Evolutionary conservation across 345 rosid genomes (phyloP).

Genomic region (Gossypium rotundifolium): DNA sequence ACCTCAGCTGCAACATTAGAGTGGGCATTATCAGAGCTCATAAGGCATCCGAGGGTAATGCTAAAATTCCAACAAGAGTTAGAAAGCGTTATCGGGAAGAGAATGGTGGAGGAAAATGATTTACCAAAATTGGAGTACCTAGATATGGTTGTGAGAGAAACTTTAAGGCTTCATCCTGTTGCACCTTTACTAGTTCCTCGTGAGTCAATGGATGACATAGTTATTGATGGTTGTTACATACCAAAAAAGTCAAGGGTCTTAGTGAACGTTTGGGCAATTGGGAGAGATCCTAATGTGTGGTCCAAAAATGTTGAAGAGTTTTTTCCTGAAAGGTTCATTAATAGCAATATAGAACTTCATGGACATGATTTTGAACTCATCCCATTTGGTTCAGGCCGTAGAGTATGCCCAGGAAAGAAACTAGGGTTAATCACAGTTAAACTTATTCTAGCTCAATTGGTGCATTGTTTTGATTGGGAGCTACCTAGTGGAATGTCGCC

Average conservation of each 20-base stretch:
- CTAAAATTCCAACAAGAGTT: conserved; percentile 23
- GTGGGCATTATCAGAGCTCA: conserved; percentile 26
- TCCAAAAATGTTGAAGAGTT: conserved; percentile 9
- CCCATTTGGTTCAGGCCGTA: conserved; percentile 13
- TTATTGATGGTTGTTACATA: conserved; percentile 18
- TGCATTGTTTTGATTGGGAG: conserved; percentile 16
- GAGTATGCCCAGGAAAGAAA: conserved; percentile 7
- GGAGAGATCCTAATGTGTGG: conserved; percentile 17
- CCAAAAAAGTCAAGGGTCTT: conserved; percentile 16
- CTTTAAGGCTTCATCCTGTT: conserved; percentile 11
- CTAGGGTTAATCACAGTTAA: not conserved
- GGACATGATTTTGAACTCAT: conserved; percentile 12
- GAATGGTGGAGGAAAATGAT: conserved; percentile 22
- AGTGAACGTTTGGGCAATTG: conserved; percentile 22
- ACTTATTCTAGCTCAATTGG: not conserved
- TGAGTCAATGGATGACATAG: conserved; percentile 17
- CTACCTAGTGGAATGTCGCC: conserved; percentile 2
- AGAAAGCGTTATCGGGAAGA: conserved; percentile 16
- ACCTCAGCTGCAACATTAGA: conserved; percentile 15
- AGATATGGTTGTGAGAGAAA: conserved; percentile 5
- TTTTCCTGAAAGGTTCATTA: conserved; percentile 6
- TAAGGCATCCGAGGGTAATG: not conserved
- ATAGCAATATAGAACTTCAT: not conserved
- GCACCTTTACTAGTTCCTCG: conserved; percentile 16
- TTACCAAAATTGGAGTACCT: conserved; percentile 6